Evolutionary conservation across 2,329 filamentous ascomycete species (phyloP), one percentile per base, ranked within the genome.

Genomic region (Xylariaceae sp.): DNA sequence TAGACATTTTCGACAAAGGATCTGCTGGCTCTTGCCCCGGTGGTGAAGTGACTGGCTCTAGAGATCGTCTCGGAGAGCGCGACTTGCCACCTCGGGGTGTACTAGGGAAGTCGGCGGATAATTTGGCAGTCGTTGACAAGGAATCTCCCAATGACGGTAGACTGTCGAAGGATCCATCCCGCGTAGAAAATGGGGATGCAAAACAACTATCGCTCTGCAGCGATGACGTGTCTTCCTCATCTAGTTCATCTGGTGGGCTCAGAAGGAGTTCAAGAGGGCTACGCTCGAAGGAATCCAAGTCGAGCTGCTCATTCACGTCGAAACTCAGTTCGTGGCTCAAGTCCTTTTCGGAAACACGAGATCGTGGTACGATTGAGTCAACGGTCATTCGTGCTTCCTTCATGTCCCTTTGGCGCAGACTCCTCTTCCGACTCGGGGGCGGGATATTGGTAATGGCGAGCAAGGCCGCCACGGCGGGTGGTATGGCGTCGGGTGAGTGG

Each of bases 391-490:
- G 61, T 55, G 49, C 46, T 36, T 50, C 49, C 23, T 43, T 51
- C 22, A 48, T 55, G 47, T 50, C 56, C 39, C 54, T 58, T 29
- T 61, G 61, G 19, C 62, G 60, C 35, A 58, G 39, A 38, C 57
- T 67, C 27, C 66, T 64, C 38, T 65, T 62, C 22, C 64, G 61
- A 44, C 66, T 72, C 53, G 71, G 64, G 40, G 74, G 63, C 54
- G 78, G 81, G 40, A 85, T 85, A 50, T 72, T 75, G 22, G 81
- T 85, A 42, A 81, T 69, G 23, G 81, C 81, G 25, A 85, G 67
- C 22, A 85, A 67, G 11, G 79, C 78, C 5, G 79, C 79, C 22
- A 84, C 73, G 0, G 79, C 81, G 0, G 80, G 73, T 5, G 80
- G 75, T 19, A 84, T 69, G 14, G 71, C 67, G 46, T 80, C 76